Evolutionary conservation across 2,329 filamentous ascomycete species (phyloP).

Genomic region (Bimuria novae-zelandiae): DNA sequence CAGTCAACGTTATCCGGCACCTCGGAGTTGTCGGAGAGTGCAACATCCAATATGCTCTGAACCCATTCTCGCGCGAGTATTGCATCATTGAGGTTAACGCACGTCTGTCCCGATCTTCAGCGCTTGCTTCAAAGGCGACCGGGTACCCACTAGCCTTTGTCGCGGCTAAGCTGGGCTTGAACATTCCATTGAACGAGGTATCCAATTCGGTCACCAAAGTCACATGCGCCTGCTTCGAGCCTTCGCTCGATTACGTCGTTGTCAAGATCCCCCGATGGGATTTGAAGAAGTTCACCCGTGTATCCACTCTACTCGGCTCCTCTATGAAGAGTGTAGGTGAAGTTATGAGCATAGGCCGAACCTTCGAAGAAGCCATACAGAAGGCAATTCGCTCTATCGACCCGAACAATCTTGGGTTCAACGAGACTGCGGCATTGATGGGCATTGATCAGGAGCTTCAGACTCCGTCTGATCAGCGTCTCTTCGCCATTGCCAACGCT

Average conservation of each 20-base stretch:
- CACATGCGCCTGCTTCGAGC: slow-evolving; percentile 97
- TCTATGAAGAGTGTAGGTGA: slow-evolving; percentile 99
- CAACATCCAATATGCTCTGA: slow-evolving; percentile 97
- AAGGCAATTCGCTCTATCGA: slow-evolving; percentile 97
- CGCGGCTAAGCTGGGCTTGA: slow-evolving; percentile 92
- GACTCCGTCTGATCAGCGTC: slow-evolving; percentile 93
- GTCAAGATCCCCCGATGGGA: slow-evolving; percentile 99
- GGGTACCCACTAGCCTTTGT: slow-evolving; percentile 96
- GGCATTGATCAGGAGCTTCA: slow-evolving; percentile 95
- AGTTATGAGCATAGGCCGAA: slow-evolving; percentile 96
- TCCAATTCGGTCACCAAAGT: slow-evolving; percentile 94
- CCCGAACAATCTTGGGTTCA: slow-evolving; percentile 93
- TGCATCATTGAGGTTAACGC: slow-evolving; percentile 99
- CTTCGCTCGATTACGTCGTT: slow-evolving; percentile 95
- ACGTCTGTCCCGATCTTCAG: slow-evolving; percentile 91
- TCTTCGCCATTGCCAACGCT: slow-evolving; percentile 97
- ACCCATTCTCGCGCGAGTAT: slow-evolving; percentile 93
- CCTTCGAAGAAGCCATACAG: slow-evolving; percentile 97
- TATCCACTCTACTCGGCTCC: slow-evolving; percentile 92
- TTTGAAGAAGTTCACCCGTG: slow-evolving; percentile 96
- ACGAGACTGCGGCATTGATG: slow-evolving; percentile 83
- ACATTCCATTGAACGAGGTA: slow-evolving; percentile 94
- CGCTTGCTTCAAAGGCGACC: slow-evolving; percentile 93
- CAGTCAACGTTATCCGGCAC: slow-evolving; percentile 95
- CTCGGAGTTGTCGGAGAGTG: slow-evolving; percentile 97